Evolutionary conservation across 352 stramenopile species (phyloP).

Genomic region (Albugo candida): DNA sequence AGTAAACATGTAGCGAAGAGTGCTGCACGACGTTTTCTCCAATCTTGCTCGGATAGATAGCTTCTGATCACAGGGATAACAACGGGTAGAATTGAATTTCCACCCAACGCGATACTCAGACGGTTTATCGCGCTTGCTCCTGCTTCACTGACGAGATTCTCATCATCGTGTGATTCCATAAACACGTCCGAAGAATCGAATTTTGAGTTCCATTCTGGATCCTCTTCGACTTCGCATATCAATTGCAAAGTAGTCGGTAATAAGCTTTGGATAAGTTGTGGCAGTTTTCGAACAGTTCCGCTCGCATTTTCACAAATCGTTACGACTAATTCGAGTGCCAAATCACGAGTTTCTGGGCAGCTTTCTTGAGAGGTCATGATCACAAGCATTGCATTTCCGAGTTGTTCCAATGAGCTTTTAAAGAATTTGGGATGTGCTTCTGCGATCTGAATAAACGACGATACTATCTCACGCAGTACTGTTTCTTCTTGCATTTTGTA

Average conservation of each 20-base stretch:
- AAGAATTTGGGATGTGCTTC: slow-evolving; percentile 74
- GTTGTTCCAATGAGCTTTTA: slow-evolving; percentile 38
- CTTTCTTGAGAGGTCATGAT: slow-evolving; percentile 30
- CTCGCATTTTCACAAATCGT: slow-evolving; percentile 62
- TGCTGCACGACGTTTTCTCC: slow-evolving; percentile 54
- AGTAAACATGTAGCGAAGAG: slow-evolving; percentile 63
- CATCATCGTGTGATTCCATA: slow-evolving; percentile 31
- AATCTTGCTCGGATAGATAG: slow-evolving; percentile 40
- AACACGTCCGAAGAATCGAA: slow-evolving; percentile 73
- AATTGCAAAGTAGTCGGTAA: slow-evolving; percentile 60
- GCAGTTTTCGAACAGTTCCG: slow-evolving; percentile 62
- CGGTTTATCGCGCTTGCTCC: slow-evolving; percentile 60
- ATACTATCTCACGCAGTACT: slow-evolving; percentile 49
- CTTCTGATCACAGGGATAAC: slow-evolving; percentile 53
- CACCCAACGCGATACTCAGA: slow-evolving; percentile 45
- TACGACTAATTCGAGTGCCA: slow-evolving; percentile 67
- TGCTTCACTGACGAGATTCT: slow-evolving; percentile 48
- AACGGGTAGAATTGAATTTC: slow-evolving; percentile 48
- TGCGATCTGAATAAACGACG: slow-evolving; percentile 46
- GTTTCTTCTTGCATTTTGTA: slow-evolving; percentile 36
- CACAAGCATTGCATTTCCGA: slow-evolving; percentile 63
- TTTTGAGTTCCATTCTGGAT: slow-evolving; percentile 38
- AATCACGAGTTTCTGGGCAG: slow-evolving; percentile 46
- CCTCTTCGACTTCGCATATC: slow-evolving; percentile 65
- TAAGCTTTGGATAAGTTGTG: slow-evolving; percentile 33